Evolutionary conservation across 139 green algal genomes (phyloP), one percentile per base, ranked within the genome.

Genomic region (Coelastrella sp.): DNA sequence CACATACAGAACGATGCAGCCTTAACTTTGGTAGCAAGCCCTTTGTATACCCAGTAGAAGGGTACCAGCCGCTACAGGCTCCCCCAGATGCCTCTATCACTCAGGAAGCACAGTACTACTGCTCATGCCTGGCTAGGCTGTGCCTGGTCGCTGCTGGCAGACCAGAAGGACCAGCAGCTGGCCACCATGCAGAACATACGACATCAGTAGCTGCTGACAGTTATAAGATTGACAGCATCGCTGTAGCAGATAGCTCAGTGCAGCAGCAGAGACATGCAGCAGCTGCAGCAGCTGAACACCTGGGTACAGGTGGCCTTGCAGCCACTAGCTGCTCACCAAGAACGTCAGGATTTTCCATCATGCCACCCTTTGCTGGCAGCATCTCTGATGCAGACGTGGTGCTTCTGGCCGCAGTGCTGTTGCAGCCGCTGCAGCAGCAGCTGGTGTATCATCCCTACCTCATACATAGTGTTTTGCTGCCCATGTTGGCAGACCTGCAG

Each of bases 11-110:
- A 91, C 85, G 89, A 19, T 95, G 90, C 82, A 87, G 92, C 45
- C 53, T 98, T 35, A 98, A 98, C 87, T 97, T 98, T 86, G 95
- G 95, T 34, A 75, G 35, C 1, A 72, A 77, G 35, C 95, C 95
- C 7, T 95, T 99, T 57, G 40, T 40, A 37, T 94, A 96, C 86
- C 94, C 96, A 0, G 81, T 95, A 3, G 53, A 87, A 0, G 96
- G 93, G 5, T 98, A 93, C 74, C 51, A 53, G 37, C 91, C 96
- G 9, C 64, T 98, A 62, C 91, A 97, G 85, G 57, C 78, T 38
- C 79, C 91, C 8, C 91, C 92, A 4, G 51, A 71, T 5, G 5
- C 51, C 0, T 57, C 38, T 5, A 53, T 77, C 21, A 23, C 71
- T n/a, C 51, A 50, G 0, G 40, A 60, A 5, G 90, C 87, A 0